Evolutionary conservation across 352 stramenopile genomes (phyloP).

Genomic region (Phytophthora crassamura): DNA sequence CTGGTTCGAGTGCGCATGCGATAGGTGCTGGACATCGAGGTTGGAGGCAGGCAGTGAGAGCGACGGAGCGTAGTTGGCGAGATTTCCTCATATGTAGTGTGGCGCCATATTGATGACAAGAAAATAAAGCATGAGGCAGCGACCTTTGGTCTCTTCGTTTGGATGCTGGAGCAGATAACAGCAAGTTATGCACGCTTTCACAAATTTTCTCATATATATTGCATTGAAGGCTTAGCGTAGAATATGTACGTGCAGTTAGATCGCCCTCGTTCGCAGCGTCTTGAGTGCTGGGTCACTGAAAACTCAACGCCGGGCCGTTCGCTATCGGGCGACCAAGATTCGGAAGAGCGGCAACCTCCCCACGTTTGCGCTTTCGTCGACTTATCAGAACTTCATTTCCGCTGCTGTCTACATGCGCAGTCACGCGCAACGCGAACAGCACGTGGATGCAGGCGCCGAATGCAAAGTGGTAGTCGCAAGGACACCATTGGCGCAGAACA

Average conservation of each 20-base stretch:
- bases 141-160: too few relatives aligned
- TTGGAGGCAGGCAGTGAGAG: too few relatives aligned
- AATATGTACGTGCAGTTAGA: too few relatives aligned
- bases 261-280: too few relatives aligned
- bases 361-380: not conserved
- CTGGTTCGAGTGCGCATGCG: constrained; percentile 4
- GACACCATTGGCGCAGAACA: not conserved
- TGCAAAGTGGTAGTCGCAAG: constrained; percentile 1
- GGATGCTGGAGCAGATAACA: too few relatives aligned
- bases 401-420: not conserved
- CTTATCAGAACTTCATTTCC: not conserved
- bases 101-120: too few relatives aligned
- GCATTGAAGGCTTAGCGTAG: too few relatives aligned
- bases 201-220: too few relatives aligned
- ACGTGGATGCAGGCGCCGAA: constrained; percentile 9
- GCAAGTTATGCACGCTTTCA: too few relatives aligned
- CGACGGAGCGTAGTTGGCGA: too few relatives aligned
- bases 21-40: not conserved
- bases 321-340: not conserved
- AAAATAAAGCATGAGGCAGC: too few relatives aligned
- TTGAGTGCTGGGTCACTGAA: not conserved
- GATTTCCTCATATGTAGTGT: too few relatives aligned
- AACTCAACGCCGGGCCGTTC: not conserved
- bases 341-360: not conserved
- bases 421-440: not conserved